phyloP scores from a whole-genome alignment of 2,329 filamentous ascomycete species.

The Calycina marina region DNA sequence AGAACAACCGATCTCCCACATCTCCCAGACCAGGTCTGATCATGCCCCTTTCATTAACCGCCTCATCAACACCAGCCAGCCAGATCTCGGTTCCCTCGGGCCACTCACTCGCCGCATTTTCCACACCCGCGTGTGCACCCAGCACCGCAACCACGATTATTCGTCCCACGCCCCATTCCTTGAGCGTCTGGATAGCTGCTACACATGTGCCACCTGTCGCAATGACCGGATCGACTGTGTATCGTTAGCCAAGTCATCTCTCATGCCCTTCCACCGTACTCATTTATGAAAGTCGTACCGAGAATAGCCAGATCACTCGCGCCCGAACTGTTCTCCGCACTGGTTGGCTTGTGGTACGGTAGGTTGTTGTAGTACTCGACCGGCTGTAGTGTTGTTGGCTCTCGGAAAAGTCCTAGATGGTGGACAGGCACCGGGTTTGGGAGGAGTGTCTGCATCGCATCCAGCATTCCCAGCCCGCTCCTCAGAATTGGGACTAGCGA shows the following conservation, averaged over 20 bases:
- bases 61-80: slow-evolving; percentile 64
- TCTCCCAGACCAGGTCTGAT: slow-evolving; percentile 82
- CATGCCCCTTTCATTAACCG: slow-evolving; percentile 70
- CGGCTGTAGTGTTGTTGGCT: slow-evolving; percentile 71
- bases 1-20: slow-evolving; percentile 77
- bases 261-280: no score
- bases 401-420: slow-evolving; percentile 89
- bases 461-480: slow-evolving; percentile 82
- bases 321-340: slow-evolving; percentile 25
- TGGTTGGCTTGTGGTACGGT: slow-evolving; percentile 47
- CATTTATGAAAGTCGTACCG: neutral
- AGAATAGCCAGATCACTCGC: slow-evolving; percentile 58
- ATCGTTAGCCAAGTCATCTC: no score
- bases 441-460: slow-evolving; percentile 72
- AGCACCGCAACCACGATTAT: slow-evolving; percentile 67
- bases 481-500: slow-evolving; percentile 86
- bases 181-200: slow-evolving; percentile 77
- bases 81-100: slow-evolving; percentile 64
- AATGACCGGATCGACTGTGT: slow-evolving; percentile 68
- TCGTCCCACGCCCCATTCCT: slow-evolving; percentile 79
- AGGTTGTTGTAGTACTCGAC: slow-evolving; percentile 99
- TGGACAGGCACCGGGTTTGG: slow-evolving; percentile 70
- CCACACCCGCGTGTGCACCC: slow-evolving; percentile 56
- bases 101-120: slow-evolving; percentile 62
- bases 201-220: slow-evolving; percentile 83